Base-by-base conservation (phyloP, 345 rosid genomes). In the Salix caprea region DNA sequence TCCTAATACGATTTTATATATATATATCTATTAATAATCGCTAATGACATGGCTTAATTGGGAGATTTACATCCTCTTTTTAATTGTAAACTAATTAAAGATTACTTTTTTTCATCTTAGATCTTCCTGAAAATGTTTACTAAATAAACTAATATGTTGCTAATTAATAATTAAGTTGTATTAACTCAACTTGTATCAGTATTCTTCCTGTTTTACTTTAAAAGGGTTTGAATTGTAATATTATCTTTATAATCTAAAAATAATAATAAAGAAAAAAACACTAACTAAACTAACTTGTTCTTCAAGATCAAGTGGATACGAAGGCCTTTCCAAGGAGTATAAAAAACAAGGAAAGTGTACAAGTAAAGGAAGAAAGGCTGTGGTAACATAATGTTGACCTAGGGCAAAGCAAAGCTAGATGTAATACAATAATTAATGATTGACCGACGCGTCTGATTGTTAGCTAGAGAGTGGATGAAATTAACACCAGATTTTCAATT, bases 381-480 rank as follows among this genome's bases (percentile, higher is more conserved):
- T 9, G 42, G 40, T 18, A 67, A 15, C 23, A 54, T 6, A 30
- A 8, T 21, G 65, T 69, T 80, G 77, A 81, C 74, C 34, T 46
- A 21, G 30, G 10, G 60, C 39, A 50, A 18, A 18, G 39, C 19
- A n/a, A 61, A 14, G 39, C n/a, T 5, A 42, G 19, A 58, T 46
- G 56, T 66, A 75, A 72, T 83, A 75, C 34, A 81, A 77, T 76
- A 82, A 73, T 48, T 76, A 82, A 73, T 48, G 67, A 74, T 82
- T 85, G 88, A 85, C 86, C 70, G 62, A 78, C 58, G 67, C 3
- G 26, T 67, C 50, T 46, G 23, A 16, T 32, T 73, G 84, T 78
- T 85, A 82, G 90, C 84, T 88, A 37, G 80, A 76, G 87, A 83
- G 85, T 84, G 72, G 88, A 85, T 82, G 86, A 54, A 82, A 75